phyloP scores from a whole-genome alignment of 129 eudicot species.

The Erigeron canadensis region DNA sequence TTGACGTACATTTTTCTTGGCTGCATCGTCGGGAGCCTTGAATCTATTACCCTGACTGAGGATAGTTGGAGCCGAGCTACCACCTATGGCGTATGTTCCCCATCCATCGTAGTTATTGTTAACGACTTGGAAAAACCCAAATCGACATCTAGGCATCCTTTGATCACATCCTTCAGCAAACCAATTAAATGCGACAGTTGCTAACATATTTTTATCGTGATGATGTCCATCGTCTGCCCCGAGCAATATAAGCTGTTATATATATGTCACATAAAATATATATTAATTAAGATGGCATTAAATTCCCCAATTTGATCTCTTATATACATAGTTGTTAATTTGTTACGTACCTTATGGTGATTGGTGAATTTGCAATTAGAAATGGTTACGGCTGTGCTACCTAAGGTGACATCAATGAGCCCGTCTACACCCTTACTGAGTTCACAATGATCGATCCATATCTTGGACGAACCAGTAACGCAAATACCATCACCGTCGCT shows the following conservation, averaged over 20 bases:
- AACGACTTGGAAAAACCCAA: conserved; percentile 73
- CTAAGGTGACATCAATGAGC: conserved; percentile 58
- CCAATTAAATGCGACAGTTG: conserved; percentile 66
- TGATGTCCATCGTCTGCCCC: conserved; percentile 53
- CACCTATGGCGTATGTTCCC: conserved; percentile 87
- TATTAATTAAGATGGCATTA: too few relatives aligned
- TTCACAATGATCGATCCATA: conserved; percentile 72
- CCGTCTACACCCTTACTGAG: conserved; percentile 51
- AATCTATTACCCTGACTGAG: conserved; percentile 86
- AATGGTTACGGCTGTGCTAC: conserved; percentile 53
- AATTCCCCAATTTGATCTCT: too few relatives aligned
- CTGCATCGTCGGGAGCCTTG: conserved; percentile 43
- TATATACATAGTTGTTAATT: neutral
- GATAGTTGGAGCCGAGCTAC: conserved; percentile 71
- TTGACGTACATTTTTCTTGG: conserved; percentile 50
- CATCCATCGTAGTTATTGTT: conserved; percentile 79
- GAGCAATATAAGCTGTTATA: conserved; percentile 65
- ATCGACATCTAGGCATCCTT: conserved; percentile 77
- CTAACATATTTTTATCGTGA: conserved; percentile 56
- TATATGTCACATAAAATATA: neutral
- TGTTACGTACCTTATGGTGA: conserved; percentile 44
- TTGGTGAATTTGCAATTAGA: conserved; percentile 69
- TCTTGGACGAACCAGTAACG: conserved; percentile 37
- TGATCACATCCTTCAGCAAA: conserved; percentile 65
- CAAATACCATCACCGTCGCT: conserved; percentile 72